These are phyloP conservation scores for Aspergillus sclerotioniger DNA, from an alignment of 495 filamentous ascomycete species.

Conservation along the genomic window DNA sequence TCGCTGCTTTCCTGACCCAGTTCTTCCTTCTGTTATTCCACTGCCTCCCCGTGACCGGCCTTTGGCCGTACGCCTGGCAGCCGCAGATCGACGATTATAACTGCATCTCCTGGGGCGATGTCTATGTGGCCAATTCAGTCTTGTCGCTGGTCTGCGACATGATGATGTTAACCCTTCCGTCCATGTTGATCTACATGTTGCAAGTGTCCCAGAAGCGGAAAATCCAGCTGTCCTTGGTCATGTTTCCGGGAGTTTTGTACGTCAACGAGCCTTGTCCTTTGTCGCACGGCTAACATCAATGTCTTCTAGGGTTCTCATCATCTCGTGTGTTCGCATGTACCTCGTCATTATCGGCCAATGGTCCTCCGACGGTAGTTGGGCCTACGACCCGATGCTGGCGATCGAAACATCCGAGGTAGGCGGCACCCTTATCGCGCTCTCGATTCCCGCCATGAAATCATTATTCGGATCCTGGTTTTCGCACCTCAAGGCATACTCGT, in stretches of 20 bases:
- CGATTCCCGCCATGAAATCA: conserved; percentile 44
- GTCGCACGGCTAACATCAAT: conserved; percentile 4
- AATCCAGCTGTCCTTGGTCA: conserved; percentile 37
- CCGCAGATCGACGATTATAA: conserved; percentile 25
- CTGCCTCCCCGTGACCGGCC: conserved; percentile 43
- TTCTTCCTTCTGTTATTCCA: conserved; percentile 47
- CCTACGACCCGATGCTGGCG: conserved; percentile 44
- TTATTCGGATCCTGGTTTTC: conserved; percentile 34
- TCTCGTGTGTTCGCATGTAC: conserved; percentile 41
- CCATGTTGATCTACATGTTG: conserved; percentile 38
- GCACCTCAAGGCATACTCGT: conserved; percentile 11
- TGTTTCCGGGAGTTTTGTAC: conserved; percentile 47
- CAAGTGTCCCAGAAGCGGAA: conserved; percentile 34
- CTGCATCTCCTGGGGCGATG: conserved; percentile 43
- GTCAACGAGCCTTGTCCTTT: conserved; percentile 5
- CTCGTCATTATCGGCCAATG: conserved; percentile 43
- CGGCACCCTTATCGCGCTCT: conserved; percentile 43
- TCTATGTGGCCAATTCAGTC: conserved; percentile 44
- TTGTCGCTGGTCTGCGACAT: conserved; percentile 44
- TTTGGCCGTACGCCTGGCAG: conserved; percentile 48
- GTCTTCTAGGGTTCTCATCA: conserved; percentile 35
- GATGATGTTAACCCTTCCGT: conserved; percentile 43
- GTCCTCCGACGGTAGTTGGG: conserved; percentile 40
- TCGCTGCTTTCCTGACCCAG: conserved; percentile 39
- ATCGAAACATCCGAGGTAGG: conserved; percentile 46